A percentile compares a stretch with the other conserved stretches of the same genome.
Conservation (phyloP, 2,329 filamentous ascomycete genomes). For the Teratosphaeria destructans region DNA sequence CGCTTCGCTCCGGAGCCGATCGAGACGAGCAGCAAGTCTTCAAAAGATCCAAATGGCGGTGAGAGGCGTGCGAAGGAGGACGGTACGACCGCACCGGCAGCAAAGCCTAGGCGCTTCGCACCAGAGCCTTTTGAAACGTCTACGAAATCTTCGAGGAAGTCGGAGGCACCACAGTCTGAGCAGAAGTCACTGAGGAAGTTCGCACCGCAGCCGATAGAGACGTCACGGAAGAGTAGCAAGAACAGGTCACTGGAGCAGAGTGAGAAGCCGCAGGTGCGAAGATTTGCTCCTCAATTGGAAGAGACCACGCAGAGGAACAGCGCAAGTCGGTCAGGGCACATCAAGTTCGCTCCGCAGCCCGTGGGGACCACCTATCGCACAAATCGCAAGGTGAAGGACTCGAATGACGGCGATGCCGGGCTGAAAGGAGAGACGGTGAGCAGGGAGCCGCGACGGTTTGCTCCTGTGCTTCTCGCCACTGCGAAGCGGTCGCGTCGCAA, state of each 20-base stretch:
- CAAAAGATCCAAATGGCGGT: constrained; percentile 22
- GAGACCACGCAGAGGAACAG: constrained; percentile 23
- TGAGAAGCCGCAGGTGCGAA: constrained; percentile 8
- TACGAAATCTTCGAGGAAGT: constrained; percentile 25
- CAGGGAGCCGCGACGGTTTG: constrained; percentile 45
- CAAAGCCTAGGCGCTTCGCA: constrained; percentile 7
- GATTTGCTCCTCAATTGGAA: constrained; percentile 3
- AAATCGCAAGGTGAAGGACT: constrained; percentile 11
- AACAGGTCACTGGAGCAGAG: constrained; percentile 13
- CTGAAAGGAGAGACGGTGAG: constrained; percentile 15
- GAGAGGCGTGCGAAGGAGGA: background rate
- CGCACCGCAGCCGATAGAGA: constrained; percentile 61
- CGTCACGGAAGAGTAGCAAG: constrained; percentile 49
- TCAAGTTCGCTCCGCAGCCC: constrained; percentile 24
- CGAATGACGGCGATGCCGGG: constrained; percentile 6
- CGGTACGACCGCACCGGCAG: background rate
- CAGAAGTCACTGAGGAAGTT: constrained; percentile 40
- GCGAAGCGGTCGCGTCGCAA: constrained; percentile 59
- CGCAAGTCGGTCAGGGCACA: constrained; percentile 11
- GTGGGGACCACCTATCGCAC: constrained; percentile 22
- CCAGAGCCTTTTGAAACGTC: constrained; percentile 5
- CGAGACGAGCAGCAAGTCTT: constrained; percentile 44
- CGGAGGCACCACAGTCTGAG: constrained; percentile 12
- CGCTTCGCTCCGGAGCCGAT: constrained; percentile 7
- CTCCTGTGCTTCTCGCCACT: constrained; percentile 73